Evolutionary conservation across 495 filamentous ascomycete species (phyloP).

Genomic region (Mytilinidion resinicola): DNA sequence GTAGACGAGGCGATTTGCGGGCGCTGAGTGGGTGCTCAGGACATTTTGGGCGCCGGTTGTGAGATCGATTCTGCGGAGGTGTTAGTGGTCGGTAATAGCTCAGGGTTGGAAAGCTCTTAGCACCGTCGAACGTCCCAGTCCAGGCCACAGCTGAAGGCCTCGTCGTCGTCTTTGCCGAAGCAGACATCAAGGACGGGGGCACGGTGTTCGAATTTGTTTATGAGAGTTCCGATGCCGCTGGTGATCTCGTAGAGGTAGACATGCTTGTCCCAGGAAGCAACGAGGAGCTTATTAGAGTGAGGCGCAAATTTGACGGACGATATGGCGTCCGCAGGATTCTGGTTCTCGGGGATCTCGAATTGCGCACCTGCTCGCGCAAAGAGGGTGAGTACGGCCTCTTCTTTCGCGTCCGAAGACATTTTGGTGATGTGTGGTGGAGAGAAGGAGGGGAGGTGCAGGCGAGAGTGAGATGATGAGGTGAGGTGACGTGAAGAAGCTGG

Average conservation of each 20-base stretch:
- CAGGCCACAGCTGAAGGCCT: slow-evolving; percentile 77
- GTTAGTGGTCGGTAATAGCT: neutral
- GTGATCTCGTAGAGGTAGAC: slow-evolving; percentile 82
- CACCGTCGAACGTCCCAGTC: slow-evolving; percentile 79
- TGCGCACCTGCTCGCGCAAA: slow-evolving; percentile 31
- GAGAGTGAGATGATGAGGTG: no score
- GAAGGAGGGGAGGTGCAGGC: slow-evolving; percentile 4
- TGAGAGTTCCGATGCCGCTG: slow-evolving; percentile 54
- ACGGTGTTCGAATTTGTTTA: slow-evolving; percentile 70
- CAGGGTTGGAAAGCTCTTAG: slow-evolving; percentile 6
- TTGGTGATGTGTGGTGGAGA: neutral
- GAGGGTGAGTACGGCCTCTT: no score
- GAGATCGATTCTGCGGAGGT: slow-evolving; percentile 59
- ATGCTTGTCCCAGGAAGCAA: slow-evolving; percentile 91
- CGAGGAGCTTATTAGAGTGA: slow-evolving; percentile 63
- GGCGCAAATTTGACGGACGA: slow-evolving; percentile 82
- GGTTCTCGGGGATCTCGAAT: slow-evolving; percentile 49
- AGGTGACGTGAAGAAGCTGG: neutral
- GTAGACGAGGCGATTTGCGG: slow-evolving; percentile 79
- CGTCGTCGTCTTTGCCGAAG: slow-evolving; percentile 73
- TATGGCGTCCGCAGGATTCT: slow-evolving; percentile 75
- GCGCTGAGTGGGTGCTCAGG: slow-evolving; percentile 68
- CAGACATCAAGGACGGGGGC: slow-evolving; percentile 88
- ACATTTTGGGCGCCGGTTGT: slow-evolving; percentile 62
- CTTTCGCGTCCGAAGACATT: no score